Base-by-base conservation (phyloP, 139 green algal genomes). In the Ostreobium quekettii region DNA sequence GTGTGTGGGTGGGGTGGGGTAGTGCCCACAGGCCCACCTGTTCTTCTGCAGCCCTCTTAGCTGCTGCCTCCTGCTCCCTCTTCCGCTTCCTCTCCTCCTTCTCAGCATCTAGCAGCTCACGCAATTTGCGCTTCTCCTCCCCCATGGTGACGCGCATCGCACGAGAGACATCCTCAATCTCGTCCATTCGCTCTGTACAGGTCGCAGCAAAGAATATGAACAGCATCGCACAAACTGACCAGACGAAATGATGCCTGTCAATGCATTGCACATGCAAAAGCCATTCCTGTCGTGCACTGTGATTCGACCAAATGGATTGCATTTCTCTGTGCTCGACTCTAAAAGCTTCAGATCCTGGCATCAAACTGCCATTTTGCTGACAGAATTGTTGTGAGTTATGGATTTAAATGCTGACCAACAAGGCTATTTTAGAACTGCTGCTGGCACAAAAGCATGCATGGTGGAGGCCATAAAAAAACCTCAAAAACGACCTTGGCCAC, bases 51-150 rank as follows among this genome's bases (percentile, higher is more conserved):
- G 42, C 42, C 19, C 42, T 53, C 19, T 53, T 53, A 48, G 75
- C 62, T 37, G 15, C 15, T 5, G 59, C 59, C 35, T 36, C 33
- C 11, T 70, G 48, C 74, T 78, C 64, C n/a, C 46, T 39, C 26
- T 42, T 67, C 1, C 47, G 31, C 71, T 64, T 47, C 36, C 64
- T 62, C 71, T 79, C 67, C 4, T 71, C 67, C 65, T 74, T 74
- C 28, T 53, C 42, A 19, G 42, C 42, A 53, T 53, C 42, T 19
- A 53, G 42, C 19, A 53, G 42, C 42, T 53, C 42, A 11, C 19
- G 11, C 19, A 53, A 53, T 19, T 53, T 53, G 11, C 19, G 42
- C 42, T 53, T 53, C 15, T 11, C 19, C 42, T 53, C 42, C 15
- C 15, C 19, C 42, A 53, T 26, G 11, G 11, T 19, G 15, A 53